Evolutionary conservation across 148 eudicot species (phyloP).

Genomic region (Nyssa sinensis): DNA sequence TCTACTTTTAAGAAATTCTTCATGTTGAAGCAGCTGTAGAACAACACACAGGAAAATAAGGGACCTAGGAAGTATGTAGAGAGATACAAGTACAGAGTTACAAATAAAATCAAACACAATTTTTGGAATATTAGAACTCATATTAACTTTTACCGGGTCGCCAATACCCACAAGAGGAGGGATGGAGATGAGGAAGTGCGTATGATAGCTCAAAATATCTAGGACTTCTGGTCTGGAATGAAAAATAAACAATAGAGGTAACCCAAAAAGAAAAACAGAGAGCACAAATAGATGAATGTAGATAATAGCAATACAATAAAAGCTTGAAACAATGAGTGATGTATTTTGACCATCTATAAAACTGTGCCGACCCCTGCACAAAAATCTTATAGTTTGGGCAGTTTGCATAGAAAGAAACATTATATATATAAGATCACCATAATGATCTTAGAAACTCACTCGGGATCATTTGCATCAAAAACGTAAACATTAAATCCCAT

Average conservation of each 20-base stretch:
- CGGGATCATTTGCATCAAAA: slow-evolving; percentile 69
- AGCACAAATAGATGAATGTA: not conserved
- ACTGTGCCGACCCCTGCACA: not conserved
- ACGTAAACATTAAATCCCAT: slow-evolving; percentile 63
- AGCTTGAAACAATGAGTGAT: not conserved
- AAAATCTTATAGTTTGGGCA: not conserved
- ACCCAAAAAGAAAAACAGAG: not conserved
- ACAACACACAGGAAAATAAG: slow-evolving; percentile 10
- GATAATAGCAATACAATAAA: not conserved
- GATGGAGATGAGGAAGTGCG: slow-evolving; percentile 72
- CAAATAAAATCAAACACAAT: not conserved
- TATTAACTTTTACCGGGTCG: slow-evolving; percentile 61
- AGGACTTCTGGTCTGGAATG: slow-evolving; percentile 58
- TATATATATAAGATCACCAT: slow-evolving; percentile 1
- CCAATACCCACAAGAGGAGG: slow-evolving; percentile 66
- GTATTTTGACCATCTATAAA: not conserved
- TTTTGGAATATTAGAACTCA: not conserved
- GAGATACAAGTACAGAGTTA: not conserved
- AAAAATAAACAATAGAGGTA: slow-evolving; percentile 11
- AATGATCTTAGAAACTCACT: slow-evolving; percentile 41
- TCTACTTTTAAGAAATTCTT: slow-evolving; percentile 42
- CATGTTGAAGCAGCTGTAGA: slow-evolving; percentile 67
- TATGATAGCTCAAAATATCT: slow-evolving; percentile 44
- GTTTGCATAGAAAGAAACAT: not conserved
- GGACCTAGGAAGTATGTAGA: slow-evolving; percentile 7